Percentiles rank a stretch among this genome's conserved stretches.
Evolutionary conservation across 805 yeast genomes (phyloP).

Genomic region (Myxozyma melibiosi): DNA sequence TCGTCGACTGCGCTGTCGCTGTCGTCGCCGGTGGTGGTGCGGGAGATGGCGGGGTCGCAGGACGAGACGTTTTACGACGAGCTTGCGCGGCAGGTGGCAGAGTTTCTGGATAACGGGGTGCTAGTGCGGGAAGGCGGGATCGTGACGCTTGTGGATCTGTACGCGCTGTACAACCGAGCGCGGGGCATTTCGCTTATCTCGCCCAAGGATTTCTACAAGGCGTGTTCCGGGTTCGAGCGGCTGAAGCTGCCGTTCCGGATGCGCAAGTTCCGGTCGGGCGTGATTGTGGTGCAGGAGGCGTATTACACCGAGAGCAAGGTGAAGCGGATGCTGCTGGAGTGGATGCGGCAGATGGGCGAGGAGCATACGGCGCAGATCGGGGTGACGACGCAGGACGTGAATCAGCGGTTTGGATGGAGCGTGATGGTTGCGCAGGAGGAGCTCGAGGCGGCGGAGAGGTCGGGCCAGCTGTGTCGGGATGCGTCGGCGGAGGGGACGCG

Average conservation of each 20-base stretch:
- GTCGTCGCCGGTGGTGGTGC: constrained; percentile 41
- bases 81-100: constrained; percentile 76
- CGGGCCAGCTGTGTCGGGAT: constrained; percentile 65
- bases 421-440: constrained; percentile 66
- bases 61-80: constrained; percentile 50
- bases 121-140: constrained; percentile 58
- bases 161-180: constrained; percentile 63
- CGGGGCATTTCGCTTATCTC: constrained; percentile 68
- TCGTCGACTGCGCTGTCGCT: constrained; percentile 42
- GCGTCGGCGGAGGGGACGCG: constrained; percentile 66
- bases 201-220: constrained; percentile 65
- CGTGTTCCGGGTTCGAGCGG: constrained; percentile 58
- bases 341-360: background rate
- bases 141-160: constrained; percentile 63
- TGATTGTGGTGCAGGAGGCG: constrained; percentile 47
- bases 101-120: constrained; percentile 56
- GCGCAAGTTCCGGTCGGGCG: constrained; percentile 47
- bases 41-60: constrained; percentile 43
- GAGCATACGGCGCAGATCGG: constrained; percentile 33
- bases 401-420: constrained; percentile 53
- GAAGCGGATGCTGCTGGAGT: constrained; percentile 23
- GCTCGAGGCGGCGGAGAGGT: constrained; percentile 57
- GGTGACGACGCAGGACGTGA: constrained; percentile 37
- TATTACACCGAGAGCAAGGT: constrained; percentile 44
- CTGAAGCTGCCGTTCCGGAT: constrained; percentile 60